Base-by-base conservation (phyloP, 1,284 basidiomycete genomes). In the Meripilus lineatus region DNA sequence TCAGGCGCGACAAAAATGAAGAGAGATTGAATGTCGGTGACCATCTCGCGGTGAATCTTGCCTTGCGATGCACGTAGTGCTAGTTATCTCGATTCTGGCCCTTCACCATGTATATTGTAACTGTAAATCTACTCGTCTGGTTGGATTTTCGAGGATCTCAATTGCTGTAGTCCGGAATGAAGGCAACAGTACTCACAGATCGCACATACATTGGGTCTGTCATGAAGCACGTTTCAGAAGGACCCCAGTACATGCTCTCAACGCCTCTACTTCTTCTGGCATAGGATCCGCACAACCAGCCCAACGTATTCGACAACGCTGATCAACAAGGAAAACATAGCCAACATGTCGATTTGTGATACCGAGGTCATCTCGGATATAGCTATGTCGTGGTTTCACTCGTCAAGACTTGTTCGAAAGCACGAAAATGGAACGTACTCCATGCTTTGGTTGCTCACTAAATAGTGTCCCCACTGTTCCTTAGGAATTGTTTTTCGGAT, bases 261-360 rank as follows among this genome's bases (percentile, higher is more conserved):
- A 66, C 10, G 84, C 78, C 44, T 77, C 69, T 1, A 74, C 69
- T 66, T 98, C 94, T 46, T 87, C 81, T 4, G 67, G 59, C 49
- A 79, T 85, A 0, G 93, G 89, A 57, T 90, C 86, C 1, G 84
- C 93, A 51, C 91, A 88, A 2, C 83, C 95, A 1, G 89, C 95
- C 96, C 95, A 99, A 15, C 96, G 79, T 40, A 99, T 79, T 61
- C 83, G 89, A 48, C 83, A 66, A 47, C 89, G 79, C 57, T 84
- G 77, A 58, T 97, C 95, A 17, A 98, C 79, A 6, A 99, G 74
- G 60, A 89, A 99, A 8, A 95, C 85, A 58, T 97, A 97, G 3
- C 93, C 96, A 25, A 98, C 80, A 54, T 92, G 84, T 59, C 86
- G 87, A 67, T 98, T 99, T 38, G 81, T 79, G 70, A 96, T 84